A percentile compares a stretch with the other conserved stretches of the same genome.
Evolutionary conservation across 2,329 filamentous ascomycete species (phyloP).

Genomic region (Pseudonectria foliicola): DNA sequence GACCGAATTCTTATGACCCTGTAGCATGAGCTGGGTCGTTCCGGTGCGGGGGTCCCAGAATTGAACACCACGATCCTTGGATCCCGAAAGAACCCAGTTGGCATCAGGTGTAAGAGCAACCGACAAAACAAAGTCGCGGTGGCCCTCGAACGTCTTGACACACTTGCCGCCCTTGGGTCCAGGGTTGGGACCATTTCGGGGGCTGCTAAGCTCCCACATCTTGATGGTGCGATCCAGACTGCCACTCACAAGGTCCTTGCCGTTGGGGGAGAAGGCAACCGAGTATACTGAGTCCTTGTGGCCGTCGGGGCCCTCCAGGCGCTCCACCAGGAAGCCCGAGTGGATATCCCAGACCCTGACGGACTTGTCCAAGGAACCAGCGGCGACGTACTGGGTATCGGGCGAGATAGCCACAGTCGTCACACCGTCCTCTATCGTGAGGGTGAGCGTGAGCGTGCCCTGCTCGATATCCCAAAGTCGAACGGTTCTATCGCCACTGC

Average conservation of each 20-base stretch:
- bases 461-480: conserved; percentile 93
- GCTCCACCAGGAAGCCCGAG: conserved; percentile 78
- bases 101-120: conserved; percentile 93
- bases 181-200: conserved; percentile 58
- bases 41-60: conserved; percentile 97
- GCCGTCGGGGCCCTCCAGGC: conserved; percentile 84
- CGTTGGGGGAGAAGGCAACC: conserved; percentile 90
- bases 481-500: conserved; percentile 89
- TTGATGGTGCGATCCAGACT: conserved; percentile 98
- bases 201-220: conserved; percentile 89
- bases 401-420: conserved; percentile 97
- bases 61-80: conserved; percentile 94
- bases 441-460: conserved; percentile 71
- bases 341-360: conserved; percentile 94
- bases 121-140: conserved; percentile 94
- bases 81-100: conserved; percentile 93
- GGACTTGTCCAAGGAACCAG: conserved; percentile 93
- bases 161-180: conserved; percentile 83
- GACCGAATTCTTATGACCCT: conserved; percentile 97
- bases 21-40: conserved; percentile 93
- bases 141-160: conserved; percentile 93
- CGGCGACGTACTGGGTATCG: conserved; percentile 88
- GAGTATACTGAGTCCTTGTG: conserved; percentile 97
- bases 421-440: conserved; percentile 93
- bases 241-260: conserved; percentile 86